Percentiles rank a stretch among this genome's conserved stretches.
These are phyloP conservation scores for Schizophyllum commune DNA, from an alignment of 1,284 basidiomycete species.

Conservation along the genomic window DNA sequence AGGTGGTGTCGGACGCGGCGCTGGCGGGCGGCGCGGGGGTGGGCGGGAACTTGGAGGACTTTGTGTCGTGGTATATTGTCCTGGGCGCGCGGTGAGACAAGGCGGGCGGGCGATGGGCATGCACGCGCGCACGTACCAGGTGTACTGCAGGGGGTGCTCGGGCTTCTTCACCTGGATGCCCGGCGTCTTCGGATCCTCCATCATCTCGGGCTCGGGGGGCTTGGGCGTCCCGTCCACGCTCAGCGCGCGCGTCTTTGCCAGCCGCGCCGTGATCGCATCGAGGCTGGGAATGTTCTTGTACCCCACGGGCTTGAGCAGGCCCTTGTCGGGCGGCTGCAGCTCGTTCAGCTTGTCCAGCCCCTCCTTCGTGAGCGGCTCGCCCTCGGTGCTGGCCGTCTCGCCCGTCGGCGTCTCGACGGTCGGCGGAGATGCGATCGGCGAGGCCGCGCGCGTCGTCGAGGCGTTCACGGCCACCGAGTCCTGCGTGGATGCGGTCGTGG, in stretches of 20 bases:
- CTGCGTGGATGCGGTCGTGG: constrained; percentile 40
- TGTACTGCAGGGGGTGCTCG: constrained; percentile 77
- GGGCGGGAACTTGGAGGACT: constrained; percentile 54
- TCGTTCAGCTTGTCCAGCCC: constrained; percentile 52
- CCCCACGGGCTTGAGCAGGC: constrained; percentile 51
- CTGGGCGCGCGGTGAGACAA: constrained; percentile 27
- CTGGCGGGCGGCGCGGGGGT: constrained; percentile 28
- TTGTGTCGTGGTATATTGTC: constrained; percentile 87
- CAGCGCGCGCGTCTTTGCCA: constrained; percentile 58
- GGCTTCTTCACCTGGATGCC: constrained; percentile 64
- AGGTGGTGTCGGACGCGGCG: constrained; percentile 17
- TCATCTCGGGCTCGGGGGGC: constrained; percentile 66
- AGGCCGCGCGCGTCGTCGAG: constrained; percentile 54
- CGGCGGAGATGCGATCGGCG: constrained; percentile 36
- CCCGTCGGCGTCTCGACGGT: constrained; percentile 37
- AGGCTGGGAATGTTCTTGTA: constrained; percentile 83
- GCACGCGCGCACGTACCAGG: constrained; percentile 50
- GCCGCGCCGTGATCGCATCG: constrained; percentile 70
- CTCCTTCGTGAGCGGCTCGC: constrained; percentile 54
- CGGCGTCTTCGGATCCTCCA: constrained; percentile 74
- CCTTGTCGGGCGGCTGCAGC: constrained; percentile 29
- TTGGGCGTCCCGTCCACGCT: constrained; percentile 40
- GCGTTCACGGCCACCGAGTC: constrained; percentile 60
- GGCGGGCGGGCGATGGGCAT: constrained; percentile 3
- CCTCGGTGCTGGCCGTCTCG: constrained; percentile 29